Conservation (phyloP, 1,284 basidiomycete genomes). For the Trichosporon inkin region DNA sequence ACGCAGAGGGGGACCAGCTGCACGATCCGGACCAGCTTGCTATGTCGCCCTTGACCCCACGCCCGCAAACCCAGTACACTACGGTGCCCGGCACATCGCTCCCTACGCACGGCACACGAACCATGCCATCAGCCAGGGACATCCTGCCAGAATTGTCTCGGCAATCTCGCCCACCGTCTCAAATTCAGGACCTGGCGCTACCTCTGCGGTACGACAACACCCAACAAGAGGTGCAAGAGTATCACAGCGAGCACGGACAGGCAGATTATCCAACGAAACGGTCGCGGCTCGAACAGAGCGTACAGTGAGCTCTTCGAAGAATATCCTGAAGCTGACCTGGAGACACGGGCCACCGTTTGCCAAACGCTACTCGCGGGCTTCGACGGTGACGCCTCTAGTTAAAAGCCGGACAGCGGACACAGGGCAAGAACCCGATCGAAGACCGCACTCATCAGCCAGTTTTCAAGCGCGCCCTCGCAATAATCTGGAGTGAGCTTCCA, state of each 20-base stretch:
- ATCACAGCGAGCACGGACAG: neutral
- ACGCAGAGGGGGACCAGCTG: neutral
- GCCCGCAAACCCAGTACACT: neutral
- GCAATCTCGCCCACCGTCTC: neutral
- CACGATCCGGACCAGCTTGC: neutral
- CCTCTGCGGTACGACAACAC: neutral
- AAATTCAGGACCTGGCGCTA: neutral
- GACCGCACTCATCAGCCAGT: neutral
- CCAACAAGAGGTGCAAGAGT: neutral
- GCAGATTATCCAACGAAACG: neutral
- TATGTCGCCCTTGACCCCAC: neutral
- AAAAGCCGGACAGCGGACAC: neutral
- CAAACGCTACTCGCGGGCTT: neutral
- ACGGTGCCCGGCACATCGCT: neutral
- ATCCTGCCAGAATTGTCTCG: neutral
- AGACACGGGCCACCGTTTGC: neutral
- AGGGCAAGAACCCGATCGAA: neutral
- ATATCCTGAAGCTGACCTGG: neutral
- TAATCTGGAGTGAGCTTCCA: slow-evolving; percentile 10
- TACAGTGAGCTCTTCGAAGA: neutral
- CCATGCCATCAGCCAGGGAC: neutral
- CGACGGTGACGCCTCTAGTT: neutral
- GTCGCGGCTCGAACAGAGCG: neutral
- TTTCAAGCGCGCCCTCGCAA: neutral
- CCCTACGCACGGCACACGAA: neutral